Conservation (phyloP, 2,329 filamentous ascomycete genomes). For the Aspergillus sp. region DNA sequence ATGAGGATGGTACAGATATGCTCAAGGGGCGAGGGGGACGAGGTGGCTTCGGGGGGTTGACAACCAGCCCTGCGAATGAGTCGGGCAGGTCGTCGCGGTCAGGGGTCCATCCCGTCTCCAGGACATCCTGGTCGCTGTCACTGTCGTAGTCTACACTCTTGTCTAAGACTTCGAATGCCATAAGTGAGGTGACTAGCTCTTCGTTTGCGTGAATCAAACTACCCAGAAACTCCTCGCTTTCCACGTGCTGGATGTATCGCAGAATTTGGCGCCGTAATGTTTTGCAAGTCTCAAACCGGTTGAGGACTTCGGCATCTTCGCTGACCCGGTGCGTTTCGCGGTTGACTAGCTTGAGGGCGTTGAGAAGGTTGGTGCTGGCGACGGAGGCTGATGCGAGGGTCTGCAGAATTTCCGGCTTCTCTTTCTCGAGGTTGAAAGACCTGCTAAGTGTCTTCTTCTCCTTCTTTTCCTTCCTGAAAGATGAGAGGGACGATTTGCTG, state of each 20-base stretch:
- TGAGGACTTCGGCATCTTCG: constrained; percentile 73
- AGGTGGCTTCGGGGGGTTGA: constrained; percentile 42
- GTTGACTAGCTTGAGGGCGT: constrained; percentile 86
- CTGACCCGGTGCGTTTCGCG: constrained; percentile 85
- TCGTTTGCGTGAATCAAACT: constrained; percentile 92
- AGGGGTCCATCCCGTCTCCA: constrained; percentile 33
- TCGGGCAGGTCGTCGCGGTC: constrained; percentile 33
- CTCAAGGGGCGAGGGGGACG: constrained; percentile 63
- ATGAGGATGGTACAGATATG: constrained; percentile 40
- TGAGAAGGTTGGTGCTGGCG: constrained; percentile 85
- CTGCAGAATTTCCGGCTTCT: constrained; percentile 83
- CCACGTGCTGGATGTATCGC: constrained; percentile 89
- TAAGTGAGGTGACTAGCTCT: constrained; percentile 87
- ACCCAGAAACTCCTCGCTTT: constrained; percentile 88
- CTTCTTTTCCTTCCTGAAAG: constrained; percentile 42
- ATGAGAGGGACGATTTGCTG: constrained; percentile 32
- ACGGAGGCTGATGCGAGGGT: constrained; percentile 89
- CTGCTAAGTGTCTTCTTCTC: constrained; percentile 54
- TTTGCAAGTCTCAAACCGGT: constrained; percentile 85
- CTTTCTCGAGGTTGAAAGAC: constrained; percentile 80
- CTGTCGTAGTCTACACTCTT: constrained; percentile 62
- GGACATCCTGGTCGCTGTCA: constrained; percentile 62
- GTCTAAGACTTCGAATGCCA: constrained; percentile 93
- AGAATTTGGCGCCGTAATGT: constrained; percentile 78
- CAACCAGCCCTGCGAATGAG: constrained; percentile 36